A percentile compares a stretch with the other conserved stretches of the same genome.
phyloP scores from a whole-genome alignment of 495 filamentous ascomycete species.

The Penicillium atrosanguineum region DNA sequence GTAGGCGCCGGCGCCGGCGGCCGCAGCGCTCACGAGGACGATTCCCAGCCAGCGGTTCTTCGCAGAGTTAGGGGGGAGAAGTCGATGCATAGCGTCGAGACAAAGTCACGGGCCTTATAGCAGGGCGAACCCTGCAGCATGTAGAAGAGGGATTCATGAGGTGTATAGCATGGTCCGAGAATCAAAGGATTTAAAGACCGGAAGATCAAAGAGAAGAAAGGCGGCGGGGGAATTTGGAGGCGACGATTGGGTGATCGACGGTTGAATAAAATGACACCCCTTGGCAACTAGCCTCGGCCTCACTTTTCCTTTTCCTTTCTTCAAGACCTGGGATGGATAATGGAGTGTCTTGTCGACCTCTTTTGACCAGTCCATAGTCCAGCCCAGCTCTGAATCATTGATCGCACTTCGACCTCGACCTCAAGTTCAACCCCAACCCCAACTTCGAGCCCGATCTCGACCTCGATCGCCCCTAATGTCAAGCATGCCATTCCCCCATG shows the following conservation, averaged over 20 bases:
- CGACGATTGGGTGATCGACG: constrained; percentile 28
- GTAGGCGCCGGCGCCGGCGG: constrained; percentile 39
- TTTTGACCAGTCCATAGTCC: constrained; percentile 9
- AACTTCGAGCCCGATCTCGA: background rate
- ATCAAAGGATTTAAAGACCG: background rate
- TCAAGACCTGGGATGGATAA: constrained; percentile 8
- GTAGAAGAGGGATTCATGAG: constrained; percentile 29
- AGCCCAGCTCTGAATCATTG: constrained; percentile 1
- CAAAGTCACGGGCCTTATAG: constrained; percentile 6
- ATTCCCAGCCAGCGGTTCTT: constrained; percentile 39
- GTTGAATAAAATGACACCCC: constrained; percentile 14
- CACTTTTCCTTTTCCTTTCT: constrained; percentile 4
- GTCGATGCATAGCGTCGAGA: constrained; percentile 24
- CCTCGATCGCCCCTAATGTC: constrained; percentile 30
- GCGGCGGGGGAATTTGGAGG: constrained; percentile 20
- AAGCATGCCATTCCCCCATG: constrained; percentile 29
- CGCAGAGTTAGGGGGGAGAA: constrained; percentile 17
- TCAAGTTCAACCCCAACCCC: background rate
- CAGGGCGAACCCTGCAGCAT: constrained; percentile 17
- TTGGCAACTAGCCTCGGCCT: constrained; percentile 6
- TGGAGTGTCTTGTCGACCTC: constrained; percentile 19
- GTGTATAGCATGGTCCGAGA: background rate
- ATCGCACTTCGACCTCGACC: background rate
- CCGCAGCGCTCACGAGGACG: constrained; percentile 31
- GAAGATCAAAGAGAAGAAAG: constrained; percentile 4